phyloP scores from a whole-genome alignment of 2,329 filamentous ascomycete species.

The Penicillium sp. region DNA sequence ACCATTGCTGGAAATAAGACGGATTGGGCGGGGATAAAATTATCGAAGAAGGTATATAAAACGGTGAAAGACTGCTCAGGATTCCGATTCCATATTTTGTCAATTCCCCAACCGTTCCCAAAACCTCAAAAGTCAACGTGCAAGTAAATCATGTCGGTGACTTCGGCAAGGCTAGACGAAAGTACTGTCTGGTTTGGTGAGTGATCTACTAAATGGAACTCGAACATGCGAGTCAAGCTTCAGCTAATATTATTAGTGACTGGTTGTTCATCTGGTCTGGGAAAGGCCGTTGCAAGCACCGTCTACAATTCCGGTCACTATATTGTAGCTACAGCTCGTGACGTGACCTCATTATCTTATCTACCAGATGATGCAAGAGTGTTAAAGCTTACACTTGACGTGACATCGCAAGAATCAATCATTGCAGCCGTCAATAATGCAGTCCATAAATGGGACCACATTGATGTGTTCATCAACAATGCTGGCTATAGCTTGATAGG shows the following conservation, averaged over 20 bases:
- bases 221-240: not conserved
- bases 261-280: conserved; percentile 56
- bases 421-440: conserved; percentile 43
- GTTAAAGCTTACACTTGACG: conserved; percentile 14
- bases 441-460: conserved; percentile 55
- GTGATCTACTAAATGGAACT: not conserved
- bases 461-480: conserved; percentile 67
- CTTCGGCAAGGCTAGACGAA: not conserved
- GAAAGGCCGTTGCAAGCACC: conserved; percentile 46
- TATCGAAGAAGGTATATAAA: no score
- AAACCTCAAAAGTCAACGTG: no score
- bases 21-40: no score
- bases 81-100: no score
- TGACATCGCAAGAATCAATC: conserved; percentile 7
- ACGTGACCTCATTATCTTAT: conserved; percentile 46
- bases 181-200: not conserved
- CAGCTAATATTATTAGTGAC: conserved; percentile 40
- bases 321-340: conserved; percentile 55
- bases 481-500: conserved; percentile 62
- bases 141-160: no score
- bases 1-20: no score
- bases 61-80: no score
- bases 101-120: no score
- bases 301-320: conserved; percentile 44
- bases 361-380: conserved; percentile 45